Percentiles rank a stretch among this genome's conserved stretches.
phyloP scores from a whole-genome alignment of 208 protist genomes.

The Trypanosoma melophagium region DNA sequence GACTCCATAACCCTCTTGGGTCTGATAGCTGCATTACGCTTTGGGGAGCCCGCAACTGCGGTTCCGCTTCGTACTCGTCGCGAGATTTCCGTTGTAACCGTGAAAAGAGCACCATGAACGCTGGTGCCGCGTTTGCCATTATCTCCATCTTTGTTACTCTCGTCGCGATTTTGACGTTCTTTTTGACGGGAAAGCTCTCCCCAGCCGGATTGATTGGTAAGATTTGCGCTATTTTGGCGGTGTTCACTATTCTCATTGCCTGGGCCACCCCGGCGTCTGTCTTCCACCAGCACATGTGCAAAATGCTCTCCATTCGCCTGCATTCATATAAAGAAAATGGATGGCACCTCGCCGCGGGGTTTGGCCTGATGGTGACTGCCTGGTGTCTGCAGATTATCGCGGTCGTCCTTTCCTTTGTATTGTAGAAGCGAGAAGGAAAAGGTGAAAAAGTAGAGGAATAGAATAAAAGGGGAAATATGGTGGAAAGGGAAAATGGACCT shows the following conservation, averaged over 20 bases:
- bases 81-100: neutral
- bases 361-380: constrained; percentile 42
- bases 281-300: neutral
- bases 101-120: constrained; percentile 28
- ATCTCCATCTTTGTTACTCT: constrained; percentile 44
- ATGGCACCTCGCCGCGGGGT: constrained; percentile 33
- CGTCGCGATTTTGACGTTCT: constrained; percentile 19
- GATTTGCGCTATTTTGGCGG: constrained; percentile 23
- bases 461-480: neutral
- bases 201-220: constrained; percentile 12
- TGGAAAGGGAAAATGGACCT: neutral
- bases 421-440: constrained; percentile 7
- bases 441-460: neutral
- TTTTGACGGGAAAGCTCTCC: constrained; percentile 27
- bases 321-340: neutral
- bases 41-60: constrained; percentile 37
- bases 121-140: constrained; percentile 38
- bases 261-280: constrained; percentile 39
- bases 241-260: constrained; percentile 28
- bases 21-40: constrained; percentile 34
- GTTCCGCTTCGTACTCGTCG: neutral
- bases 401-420: constrained; percentile 21
- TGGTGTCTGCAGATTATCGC: constrained; percentile 38
- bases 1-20: neutral
- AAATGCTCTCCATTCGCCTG: neutral